Conservation (phyloP, 208 protist genomes). For the Leishmania turanica region DNA sequence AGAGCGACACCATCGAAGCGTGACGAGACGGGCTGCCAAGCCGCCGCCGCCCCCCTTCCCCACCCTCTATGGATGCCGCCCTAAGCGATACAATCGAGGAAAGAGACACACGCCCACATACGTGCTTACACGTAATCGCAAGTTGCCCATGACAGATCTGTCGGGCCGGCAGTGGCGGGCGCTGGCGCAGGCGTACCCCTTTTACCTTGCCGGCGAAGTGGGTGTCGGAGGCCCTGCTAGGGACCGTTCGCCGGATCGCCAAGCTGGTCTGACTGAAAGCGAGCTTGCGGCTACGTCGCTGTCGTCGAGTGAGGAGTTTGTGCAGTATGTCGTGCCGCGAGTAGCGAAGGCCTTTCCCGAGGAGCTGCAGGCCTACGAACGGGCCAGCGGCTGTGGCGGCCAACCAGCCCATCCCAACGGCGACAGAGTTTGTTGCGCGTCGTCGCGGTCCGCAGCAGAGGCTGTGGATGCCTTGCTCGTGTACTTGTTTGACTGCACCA, state of each 20-base stretch:
- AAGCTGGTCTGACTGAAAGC: not conserved
- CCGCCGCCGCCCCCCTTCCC: no score
- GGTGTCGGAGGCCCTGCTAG: not conserved
- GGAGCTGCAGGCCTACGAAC: constrained; percentile 12
- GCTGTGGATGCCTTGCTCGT: constrained; percentile 13
- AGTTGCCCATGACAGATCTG: constrained; percentile 10
- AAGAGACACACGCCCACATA: not conserved
- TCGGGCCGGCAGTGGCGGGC: constrained; percentile 47
- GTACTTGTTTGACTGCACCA: constrained; percentile 4
- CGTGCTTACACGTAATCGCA: not conserved
- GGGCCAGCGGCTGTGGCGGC: not conserved
- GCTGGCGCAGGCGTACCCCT: constrained; percentile 39
- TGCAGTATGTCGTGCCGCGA: constrained; percentile 27
- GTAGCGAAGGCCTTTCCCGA: constrained; percentile 23
- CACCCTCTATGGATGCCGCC: not conserved
- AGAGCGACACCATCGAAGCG: not conserved
- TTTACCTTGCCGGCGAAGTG: constrained; percentile 10
- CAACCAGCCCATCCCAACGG: not conserved
- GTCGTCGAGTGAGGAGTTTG: constrained; percentile 5
- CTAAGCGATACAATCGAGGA: not conserved
- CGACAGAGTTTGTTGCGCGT: no score
- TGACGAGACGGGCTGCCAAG: not conserved
- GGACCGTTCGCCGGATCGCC: not conserved
- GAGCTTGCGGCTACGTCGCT: not conserved
- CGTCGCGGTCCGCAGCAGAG: not conserved